These are phyloP conservation scores for Aspergillus texensis DNA, from an alignment of 2,329 filamentous ascomycete genomes.

Conservation along the genomic window DNA sequence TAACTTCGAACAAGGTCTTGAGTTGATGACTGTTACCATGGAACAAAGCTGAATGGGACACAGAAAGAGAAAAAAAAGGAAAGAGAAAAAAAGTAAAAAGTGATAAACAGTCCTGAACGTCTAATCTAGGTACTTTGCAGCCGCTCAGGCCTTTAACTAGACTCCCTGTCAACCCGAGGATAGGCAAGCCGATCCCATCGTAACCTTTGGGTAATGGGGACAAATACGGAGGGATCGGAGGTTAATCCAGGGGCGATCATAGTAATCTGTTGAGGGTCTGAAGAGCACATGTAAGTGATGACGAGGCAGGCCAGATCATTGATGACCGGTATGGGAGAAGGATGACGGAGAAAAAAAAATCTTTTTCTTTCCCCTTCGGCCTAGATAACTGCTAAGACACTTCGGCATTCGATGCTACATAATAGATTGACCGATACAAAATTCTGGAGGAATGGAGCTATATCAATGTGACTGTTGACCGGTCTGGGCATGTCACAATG, in stretches of 20 bases:
- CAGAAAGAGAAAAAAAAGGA: not conserved
- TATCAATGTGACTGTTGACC: conserved; percentile 4
- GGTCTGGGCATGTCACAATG: conserved; percentile 3
- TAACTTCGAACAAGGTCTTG: not conserved
- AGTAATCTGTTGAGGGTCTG: not conserved
- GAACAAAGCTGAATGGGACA: not conserved
- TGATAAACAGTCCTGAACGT: not conserved
- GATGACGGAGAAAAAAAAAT: not conserved
- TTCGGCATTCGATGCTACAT: not conserved
- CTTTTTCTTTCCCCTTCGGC: not conserved
- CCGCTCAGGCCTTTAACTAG: conserved; percentile 2
- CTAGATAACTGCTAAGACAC: not conserved
- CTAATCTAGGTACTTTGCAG: not conserved
- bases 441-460: conserved; percentile 1
- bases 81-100: not conserved
- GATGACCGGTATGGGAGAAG: not conserved
- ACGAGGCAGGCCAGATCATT: conserved; percentile 1
- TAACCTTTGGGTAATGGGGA: not conserved
- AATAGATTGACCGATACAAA: not conserved
- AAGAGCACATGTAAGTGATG: conserved; percentile 13
- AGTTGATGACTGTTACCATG: not conserved
- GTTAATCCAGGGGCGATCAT: not conserved
- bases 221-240: not conserved
- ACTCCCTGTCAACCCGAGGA: not conserved
- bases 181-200: conserved; percentile 1